Conservation (phyloP, 345 rosid genomes). For the Passiflora organensis region DNA sequence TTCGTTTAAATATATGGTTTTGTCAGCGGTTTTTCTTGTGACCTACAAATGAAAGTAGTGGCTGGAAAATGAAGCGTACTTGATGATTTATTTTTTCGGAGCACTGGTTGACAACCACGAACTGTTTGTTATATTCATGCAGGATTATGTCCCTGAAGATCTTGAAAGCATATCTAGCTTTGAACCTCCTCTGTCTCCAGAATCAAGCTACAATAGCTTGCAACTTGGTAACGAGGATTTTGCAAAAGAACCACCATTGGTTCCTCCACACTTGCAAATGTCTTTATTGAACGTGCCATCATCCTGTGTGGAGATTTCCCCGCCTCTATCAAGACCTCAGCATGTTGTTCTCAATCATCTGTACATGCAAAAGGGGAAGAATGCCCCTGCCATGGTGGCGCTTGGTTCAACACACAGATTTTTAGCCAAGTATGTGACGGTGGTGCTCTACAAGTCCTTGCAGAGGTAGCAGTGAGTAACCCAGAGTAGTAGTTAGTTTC, state of each 20-base stretch:
- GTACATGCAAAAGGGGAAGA: slow-evolving; percentile 83
- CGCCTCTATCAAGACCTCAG: slow-evolving; percentile 77
- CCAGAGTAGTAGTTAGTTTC: not conserved
- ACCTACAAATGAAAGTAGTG: too few species aligned
- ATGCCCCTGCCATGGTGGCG: slow-evolving; percentile 76
- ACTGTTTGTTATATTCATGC: slow-evolving; percentile 11
- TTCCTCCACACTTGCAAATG: slow-evolving; percentile 85
- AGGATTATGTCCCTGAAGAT: slow-evolving; percentile 97
- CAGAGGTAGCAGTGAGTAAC: slow-evolving; percentile 18
- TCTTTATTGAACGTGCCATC: slow-evolving; percentile 75
- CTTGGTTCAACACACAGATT: slow-evolving; percentile 87
- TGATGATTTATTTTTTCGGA: too few species aligned
- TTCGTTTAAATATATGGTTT: too few species aligned
- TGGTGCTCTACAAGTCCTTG: slow-evolving; percentile 64
- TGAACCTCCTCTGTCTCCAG: slow-evolving; percentile 90
- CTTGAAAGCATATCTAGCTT: slow-evolving; percentile 80
- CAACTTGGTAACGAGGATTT: slow-evolving; percentile 76
- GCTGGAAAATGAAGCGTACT: too few species aligned
- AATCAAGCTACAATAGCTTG: slow-evolving; percentile 61
- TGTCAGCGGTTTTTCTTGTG: too few species aligned
- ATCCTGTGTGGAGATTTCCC: slow-evolving; percentile 61
- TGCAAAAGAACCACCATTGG: slow-evolving; percentile 85
- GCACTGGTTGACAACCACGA: too few species aligned
- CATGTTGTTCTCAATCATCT: slow-evolving; percentile 95
- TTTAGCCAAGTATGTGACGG: slow-evolving; percentile 77